Evolutionary conservation across 129 eudicot species (phyloP).

Genomic region (Gnaphalium uliginosum): DNA sequence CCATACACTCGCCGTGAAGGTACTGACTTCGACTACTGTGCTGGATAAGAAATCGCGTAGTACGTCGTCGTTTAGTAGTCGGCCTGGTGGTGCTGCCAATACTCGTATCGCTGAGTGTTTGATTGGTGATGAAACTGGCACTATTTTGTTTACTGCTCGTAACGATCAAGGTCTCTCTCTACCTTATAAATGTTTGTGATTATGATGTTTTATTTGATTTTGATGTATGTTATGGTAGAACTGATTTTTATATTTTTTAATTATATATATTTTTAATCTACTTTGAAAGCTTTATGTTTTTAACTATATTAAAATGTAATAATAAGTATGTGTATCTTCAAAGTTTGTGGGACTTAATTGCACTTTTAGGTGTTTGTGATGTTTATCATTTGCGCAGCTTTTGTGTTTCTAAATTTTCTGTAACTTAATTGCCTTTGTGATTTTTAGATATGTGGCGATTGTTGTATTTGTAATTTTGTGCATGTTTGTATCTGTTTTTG

Average conservation of each 20-base stretch:
- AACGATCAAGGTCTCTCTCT: slow-evolving; percentile 67
- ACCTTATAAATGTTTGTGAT: background rate
- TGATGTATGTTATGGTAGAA: background rate
- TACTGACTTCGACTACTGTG: slow-evolving; percentile 53
- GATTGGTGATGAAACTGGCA: slow-evolving; percentile 82
- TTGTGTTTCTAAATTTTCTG: background rate
- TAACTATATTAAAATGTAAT: no score
- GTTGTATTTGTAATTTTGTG: background rate
- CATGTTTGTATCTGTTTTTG: background rate
- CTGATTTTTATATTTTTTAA: no score
- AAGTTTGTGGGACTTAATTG: no score
- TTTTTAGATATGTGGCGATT: background rate
- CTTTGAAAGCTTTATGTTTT: no score
- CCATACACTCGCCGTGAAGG: slow-evolving; percentile 69
- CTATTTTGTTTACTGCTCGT: slow-evolving; percentile 77
- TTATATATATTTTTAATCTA: no score
- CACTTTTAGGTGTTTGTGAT: no score
- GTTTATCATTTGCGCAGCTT: background rate
- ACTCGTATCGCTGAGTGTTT: slow-evolving; percentile 81
- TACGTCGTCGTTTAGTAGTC: slow-evolving; percentile 44
- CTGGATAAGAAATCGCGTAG: slow-evolving; percentile 62
- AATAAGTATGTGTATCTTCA: no score
- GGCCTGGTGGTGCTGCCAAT: slow-evolving; percentile 40
- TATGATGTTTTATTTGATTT: background rate
- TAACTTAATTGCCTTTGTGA: no score